Percentiles rank a stretch among this genome's conserved stretches.
phyloP scores from a whole-genome alignment of 1,139 yeast genomes.

The Yamadazyma aaseri region DNA sequence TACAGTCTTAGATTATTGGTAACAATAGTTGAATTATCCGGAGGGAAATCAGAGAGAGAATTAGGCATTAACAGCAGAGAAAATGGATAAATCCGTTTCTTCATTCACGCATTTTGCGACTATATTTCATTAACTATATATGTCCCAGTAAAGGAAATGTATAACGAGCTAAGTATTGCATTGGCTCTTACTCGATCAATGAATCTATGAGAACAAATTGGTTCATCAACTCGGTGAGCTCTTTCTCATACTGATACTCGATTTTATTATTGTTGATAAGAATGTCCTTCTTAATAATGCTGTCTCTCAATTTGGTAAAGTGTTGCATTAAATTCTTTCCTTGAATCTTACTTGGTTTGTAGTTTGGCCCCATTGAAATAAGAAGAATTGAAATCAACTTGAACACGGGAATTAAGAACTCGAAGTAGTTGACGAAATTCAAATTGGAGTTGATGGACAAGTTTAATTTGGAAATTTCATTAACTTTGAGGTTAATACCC shows the following conservation, averaged over 20 bases:
- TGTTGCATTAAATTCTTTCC: constrained; percentile 52
- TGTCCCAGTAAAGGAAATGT: no score
- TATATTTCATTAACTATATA: no score
- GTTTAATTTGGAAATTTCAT: constrained; percentile 34
- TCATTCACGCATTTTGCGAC: no score
- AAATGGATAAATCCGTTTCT: no score
- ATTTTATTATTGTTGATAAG: constrained; percentile 29
- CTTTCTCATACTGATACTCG: constrained; percentile 14
- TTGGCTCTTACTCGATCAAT: constrained; percentile 39
- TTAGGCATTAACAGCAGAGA: no score
- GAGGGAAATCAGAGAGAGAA: no score
- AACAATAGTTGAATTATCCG: no score
- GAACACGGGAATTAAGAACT: constrained; percentile 72
- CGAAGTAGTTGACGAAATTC: constrained; percentile 47
- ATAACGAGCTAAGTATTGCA: no score
- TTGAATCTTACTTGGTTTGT: constrained; percentile 58
- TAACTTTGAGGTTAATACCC: constrained; percentile 52
- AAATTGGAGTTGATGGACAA: constrained; percentile 55
- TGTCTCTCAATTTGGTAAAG: constrained; percentile 58
- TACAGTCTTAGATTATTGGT: no score
- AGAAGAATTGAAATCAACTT: constrained; percentile 69
- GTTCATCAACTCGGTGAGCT: constrained; percentile 45
- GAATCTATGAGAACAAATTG: constrained; percentile 58
- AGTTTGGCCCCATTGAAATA: constrained; percentile 77
- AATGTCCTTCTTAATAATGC: constrained; percentile 70